These are phyloP conservation scores for Mycena filopes DNA, from an alignment of 768 basidiomycete genomes.

Conservation along the genomic window DNA sequence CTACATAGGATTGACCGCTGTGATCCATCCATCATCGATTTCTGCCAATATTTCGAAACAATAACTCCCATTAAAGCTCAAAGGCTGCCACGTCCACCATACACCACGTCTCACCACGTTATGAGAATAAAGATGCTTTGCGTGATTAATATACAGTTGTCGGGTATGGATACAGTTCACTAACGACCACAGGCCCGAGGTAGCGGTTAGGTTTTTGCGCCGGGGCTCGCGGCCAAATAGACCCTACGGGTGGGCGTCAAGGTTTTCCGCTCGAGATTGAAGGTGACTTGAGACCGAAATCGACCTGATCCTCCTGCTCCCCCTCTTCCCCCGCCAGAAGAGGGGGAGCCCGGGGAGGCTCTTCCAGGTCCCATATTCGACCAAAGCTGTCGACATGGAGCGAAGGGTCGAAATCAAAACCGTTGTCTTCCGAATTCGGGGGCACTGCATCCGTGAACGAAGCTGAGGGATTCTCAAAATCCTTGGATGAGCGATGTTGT, in stretches of 20 bases:
- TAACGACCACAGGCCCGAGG: constrained; percentile 1
- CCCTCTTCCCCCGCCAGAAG: neutral
- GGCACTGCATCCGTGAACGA: neutral
- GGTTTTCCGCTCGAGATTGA: too few species aligned
- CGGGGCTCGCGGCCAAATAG: too few species aligned
- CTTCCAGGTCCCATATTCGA: neutral
- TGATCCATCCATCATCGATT: constrained; percentile 1
- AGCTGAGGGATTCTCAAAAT: too few species aligned
- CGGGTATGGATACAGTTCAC: constrained; percentile 20
- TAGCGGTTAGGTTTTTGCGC: too few species aligned
- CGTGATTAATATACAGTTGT: constrained; percentile 19
- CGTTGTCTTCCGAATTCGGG: neutral
- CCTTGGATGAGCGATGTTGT: too few species aligned
- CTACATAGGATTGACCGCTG: too few species aligned
- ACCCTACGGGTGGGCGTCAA: too few species aligned
- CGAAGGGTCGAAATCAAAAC: neutral
- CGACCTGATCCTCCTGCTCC: constrained; percentile 4
- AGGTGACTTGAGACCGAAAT: constrained; percentile 1
- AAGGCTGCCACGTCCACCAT: neutral
- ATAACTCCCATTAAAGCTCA: neutral
- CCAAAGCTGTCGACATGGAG: constrained; percentile 5
- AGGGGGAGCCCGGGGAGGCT: neutral
- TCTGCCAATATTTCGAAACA: neutral
- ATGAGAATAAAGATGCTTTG: neutral
- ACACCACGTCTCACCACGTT: neutral